Conservation (phyloP, 257 asterid genomes). For the Leonotis leonurus region DNA sequence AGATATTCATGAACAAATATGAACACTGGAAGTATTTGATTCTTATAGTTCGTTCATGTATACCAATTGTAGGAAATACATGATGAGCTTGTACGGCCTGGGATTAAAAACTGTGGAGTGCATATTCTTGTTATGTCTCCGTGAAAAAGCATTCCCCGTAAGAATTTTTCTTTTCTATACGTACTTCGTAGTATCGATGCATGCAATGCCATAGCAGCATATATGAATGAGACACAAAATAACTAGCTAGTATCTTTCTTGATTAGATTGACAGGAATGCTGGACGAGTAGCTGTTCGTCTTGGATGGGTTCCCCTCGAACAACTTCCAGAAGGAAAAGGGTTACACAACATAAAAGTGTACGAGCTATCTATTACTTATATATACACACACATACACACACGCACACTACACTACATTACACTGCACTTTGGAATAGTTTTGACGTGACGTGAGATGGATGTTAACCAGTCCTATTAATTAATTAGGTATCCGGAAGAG, state of each 20-base stretch:
- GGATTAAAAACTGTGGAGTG: conserved; percentile 27
- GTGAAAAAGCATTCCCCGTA: conserved; percentile 17
- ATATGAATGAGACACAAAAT: not conserved
- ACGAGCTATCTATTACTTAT: not conserved
- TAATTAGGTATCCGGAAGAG: conserved; percentile 16
- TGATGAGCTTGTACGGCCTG: conserved; percentile 14
- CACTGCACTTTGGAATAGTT: no score
- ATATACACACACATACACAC: no score
- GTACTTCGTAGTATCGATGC: not conserved
- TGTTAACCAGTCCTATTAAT: not conserved
- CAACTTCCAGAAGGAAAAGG: conserved; percentile 7
- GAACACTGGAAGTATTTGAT: no score
- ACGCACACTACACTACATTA: no score
- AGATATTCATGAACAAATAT: not conserved
- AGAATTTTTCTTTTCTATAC: not conserved
- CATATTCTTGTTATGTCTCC: conserved; percentile 14
- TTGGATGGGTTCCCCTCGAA: conserved; percentile 20
- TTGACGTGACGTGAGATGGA: no score
- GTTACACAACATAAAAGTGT: conserved; percentile 10
- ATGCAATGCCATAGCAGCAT: not conserved
- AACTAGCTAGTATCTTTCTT: not conserved
- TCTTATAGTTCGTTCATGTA: not conserved
- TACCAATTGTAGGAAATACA: conserved; percentile 12
- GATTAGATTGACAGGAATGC: conserved; percentile 22
- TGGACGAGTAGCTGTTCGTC: conserved; percentile 18